Percentiles rank a stretch among this genome's conserved stretches.
Conservation (phyloP, 108 stramenopile genomes). For the Nitzschia palea region DNA sequence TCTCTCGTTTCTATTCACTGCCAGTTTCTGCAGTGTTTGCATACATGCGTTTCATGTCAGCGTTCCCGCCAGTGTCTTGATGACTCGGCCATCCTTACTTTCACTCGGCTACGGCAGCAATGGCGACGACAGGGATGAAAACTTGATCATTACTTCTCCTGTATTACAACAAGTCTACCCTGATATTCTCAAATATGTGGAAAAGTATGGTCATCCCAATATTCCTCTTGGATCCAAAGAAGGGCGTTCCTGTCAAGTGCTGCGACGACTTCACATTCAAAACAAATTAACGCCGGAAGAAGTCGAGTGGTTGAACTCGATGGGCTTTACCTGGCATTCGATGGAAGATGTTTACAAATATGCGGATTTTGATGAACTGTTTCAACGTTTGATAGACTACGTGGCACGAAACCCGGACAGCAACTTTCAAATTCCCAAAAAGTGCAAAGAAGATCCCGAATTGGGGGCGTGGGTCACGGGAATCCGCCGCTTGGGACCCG, state of each 20-base stretch:
- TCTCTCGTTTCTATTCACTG: too few relatives aligned
- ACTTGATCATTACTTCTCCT: constrained; percentile 42
- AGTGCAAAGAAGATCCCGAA: constrained; percentile 75
- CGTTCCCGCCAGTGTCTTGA: too few relatives aligned
- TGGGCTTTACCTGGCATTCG: constrained; percentile 70
- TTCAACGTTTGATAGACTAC: constrained; percentile 52
- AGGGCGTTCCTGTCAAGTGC: constrained; percentile 62
- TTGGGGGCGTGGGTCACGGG: constrained; percentile 87
- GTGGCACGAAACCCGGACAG: constrained; percentile 31
- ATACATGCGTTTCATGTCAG: too few relatives aligned
- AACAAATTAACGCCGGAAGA: constrained; percentile 63
- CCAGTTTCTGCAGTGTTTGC: too few relatives aligned
- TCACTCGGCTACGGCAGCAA: too few relatives aligned
- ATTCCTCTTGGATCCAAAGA: constrained; percentile 69
- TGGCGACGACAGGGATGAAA: not conserved
- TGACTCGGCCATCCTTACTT: too few relatives aligned
- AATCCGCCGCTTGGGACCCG: constrained; percentile 55
- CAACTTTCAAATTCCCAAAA: constrained; percentile 82
- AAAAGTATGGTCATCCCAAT: constrained; percentile 71
- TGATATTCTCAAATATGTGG: constrained; percentile 47
- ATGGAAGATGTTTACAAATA: constrained; percentile 79
- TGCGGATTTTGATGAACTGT: constrained; percentile 71
- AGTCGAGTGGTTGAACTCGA: constrained; percentile 39
- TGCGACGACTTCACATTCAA: constrained; percentile 69
- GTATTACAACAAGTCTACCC: constrained; percentile 65